Evolutionary conservation across 768 basidiomycete species (phyloP), one percentile per base, ranked within the genome.

Genomic region (Russula abietina): DNA sequence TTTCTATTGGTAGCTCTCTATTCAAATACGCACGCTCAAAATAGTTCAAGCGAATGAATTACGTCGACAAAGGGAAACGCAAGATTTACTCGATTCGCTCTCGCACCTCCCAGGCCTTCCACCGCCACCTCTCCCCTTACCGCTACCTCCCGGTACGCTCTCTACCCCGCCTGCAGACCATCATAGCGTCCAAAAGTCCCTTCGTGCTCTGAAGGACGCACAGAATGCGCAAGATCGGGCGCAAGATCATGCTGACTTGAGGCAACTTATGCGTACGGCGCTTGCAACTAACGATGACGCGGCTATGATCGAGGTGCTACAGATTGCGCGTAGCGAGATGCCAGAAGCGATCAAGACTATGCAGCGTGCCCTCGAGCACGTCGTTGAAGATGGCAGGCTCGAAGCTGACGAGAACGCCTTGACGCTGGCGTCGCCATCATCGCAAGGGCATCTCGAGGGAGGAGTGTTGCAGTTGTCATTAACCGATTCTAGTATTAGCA

Each of bases 311-410:
- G 75, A 78, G 22, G 79, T 85, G 1, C 75, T 90, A 45, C 82
- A 87, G 65, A 80, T 87, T 49, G 78, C 78, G 38, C 75, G 83
- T 51, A 81, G 83, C 50, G 87, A 89, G 71, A 86, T 89, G 80
- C 85, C 86, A 1, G 90, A 92, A 71, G 88, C 88, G 14, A 84
- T 91, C 71, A 89, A 89, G 75, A 85, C 89, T 4, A 77, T 92
- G 19, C 89, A 89, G 73, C 75, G 89, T 26, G 83, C 83, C 17
- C 74, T 89, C 55, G 84, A 85, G 74, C 67, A 69, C 22, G 77
- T 79, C 58, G 73, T 77, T 48, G 77, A 75, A 60, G 69, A 64
- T 39, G 75, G 73, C 56, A 67, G 62, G 64, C 56, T 69, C 16
- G 69, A 71, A 8, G 65, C 65, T 36, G 68, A 65, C 38, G 67